Evolutionary conservation across 2,329 filamentous ascomycete species (phyloP).

Genomic region (Arthroderma sp.): DNA sequence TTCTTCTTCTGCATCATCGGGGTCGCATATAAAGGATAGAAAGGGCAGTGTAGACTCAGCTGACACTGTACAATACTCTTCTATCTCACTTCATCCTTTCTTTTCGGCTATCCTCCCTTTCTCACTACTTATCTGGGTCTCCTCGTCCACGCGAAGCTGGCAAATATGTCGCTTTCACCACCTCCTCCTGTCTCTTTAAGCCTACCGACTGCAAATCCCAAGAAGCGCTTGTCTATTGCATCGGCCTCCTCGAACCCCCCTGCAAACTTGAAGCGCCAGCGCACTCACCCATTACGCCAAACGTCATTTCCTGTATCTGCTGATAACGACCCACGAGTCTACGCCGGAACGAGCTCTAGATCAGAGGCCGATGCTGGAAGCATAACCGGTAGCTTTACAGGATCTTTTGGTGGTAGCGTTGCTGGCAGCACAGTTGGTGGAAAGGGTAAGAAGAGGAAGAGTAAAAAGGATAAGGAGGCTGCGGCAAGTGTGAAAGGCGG

Average conservation of each 20-base stretch:
- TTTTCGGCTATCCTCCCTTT: neutral
- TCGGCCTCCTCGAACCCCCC: constrained; percentile 9
- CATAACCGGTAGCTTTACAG: constrained; percentile 33
- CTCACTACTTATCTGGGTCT: neutral
- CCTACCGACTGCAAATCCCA: constrained; percentile 11
- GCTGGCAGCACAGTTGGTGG: constrained; percentile 19
- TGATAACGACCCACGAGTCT: constrained; percentile 23
- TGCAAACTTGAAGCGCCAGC: constrained; percentile 21
- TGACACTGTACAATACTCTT: neutral
- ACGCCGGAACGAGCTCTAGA: constrained; percentile 16
- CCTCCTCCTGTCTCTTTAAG: constrained; percentile 12
- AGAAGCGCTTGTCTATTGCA: constrained; percentile 14
- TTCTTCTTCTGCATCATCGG: neutral
- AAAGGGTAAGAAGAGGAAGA: constrained; percentile 22
- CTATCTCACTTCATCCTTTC: neutral
- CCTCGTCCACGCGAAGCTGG: neutral
- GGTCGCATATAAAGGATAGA: neutral
- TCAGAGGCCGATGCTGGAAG: constrained; percentile 27
- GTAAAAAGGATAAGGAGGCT: constrained; percentile 22
- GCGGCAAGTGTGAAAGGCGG: constrained; percentile 22
- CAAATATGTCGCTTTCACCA: constrained; percentile 12
- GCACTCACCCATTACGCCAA: constrained; percentile 38
- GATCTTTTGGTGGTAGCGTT: constrained; percentile 31
- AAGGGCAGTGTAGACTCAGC: neutral
- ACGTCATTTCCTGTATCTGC: constrained; percentile 33